Base-by-base conservation (phyloP, 176 grass and related monocot genomes). In the Musa itinerans region DNA sequence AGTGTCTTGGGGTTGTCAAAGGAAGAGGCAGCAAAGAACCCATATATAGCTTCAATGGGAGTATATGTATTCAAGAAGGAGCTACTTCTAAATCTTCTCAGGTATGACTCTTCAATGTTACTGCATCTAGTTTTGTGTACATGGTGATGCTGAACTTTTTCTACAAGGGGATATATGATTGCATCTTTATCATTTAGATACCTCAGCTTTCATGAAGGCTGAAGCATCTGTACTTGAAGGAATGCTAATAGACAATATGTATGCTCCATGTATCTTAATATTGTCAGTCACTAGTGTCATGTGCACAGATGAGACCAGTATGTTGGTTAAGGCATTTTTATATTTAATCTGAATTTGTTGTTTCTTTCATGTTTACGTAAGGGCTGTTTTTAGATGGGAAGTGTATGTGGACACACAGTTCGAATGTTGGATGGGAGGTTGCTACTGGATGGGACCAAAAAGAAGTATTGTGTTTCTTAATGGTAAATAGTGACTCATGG, bases 11-110 rank as follows among this genome's bases (percentile, higher is more conserved):
- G 94, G 16, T 85, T 98, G 27, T 78, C 90, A 56, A 65, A 69
- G 70, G 84, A 89, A 16, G 94, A 93, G 78, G 94, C 90, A 78
- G 69, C 85, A 83, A 74, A 89, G 76, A 98, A 98, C 81, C 84
- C 88, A 51, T 98, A 87, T 67, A 97, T 97, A 87, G 93, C 93
- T 34, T 97, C 93, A 65, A 93, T 97, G 90, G 88, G 90, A 12
- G 81, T 97, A 4, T 93, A 97, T 43, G 27, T 93, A 56, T 93
- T 93, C 81, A 93, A 93, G 78, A 97, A 97, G 80, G 87, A 92
- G 10, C 78, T 93, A 83, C 88, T 97, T 78, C 75, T 97, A 71
- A 92, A 96, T 76, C 87, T 96, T 90, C 67, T 96, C 57, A 96
- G 93, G 93, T 96, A 92, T 57, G 72, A 24, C 24, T 63, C 83